A percentile compares a stretch with the other conserved stretches of the same genome.
phyloP scores from a whole-genome alignment of 768 basidiomycete species.

The Boletus tomentosulus region DNA sequence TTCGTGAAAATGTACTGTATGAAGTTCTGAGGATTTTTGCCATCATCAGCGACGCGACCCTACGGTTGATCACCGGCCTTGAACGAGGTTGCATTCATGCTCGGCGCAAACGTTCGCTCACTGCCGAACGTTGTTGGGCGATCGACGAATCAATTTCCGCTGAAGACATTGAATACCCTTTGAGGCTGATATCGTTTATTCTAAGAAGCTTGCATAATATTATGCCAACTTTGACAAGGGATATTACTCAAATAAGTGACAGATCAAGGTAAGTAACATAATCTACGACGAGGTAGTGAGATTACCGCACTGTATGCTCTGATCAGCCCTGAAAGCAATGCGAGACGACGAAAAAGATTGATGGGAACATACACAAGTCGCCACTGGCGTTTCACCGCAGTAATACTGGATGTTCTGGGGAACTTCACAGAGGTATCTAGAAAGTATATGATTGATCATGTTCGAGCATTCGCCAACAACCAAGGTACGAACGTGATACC shows the following conservation, averaged over 20 bases:
- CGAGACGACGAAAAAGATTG: background rate
- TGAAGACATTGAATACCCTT: too few species aligned
- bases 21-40: background rate
- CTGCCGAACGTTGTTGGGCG: too few species aligned
- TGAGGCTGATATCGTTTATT: too few species aligned
- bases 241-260: background rate
- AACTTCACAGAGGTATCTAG: conserved; percentile 14
- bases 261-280: background rate
- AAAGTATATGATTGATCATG: background rate
- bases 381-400: conserved; percentile 6
- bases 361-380: conserved; percentile 14
- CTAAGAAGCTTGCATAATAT: too few species aligned
- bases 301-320: conserved; percentile 13
- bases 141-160: too few species aligned
- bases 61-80: too few species aligned
- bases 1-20: too few species aligned
- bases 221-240: too few species aligned
- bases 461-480: background rate
- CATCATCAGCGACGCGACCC: too few species aligned
- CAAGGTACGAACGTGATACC: conserved; percentile 10
- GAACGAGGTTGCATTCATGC: too few species aligned
- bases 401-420: conserved; percentile 7
- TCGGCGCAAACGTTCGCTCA: too few species aligned
- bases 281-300: too few species aligned
- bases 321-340: background rate